Base-by-base conservation (phyloP, 2,329 filamentous ascomycete genomes). In the Colletotrichum simmondsii region DNA sequence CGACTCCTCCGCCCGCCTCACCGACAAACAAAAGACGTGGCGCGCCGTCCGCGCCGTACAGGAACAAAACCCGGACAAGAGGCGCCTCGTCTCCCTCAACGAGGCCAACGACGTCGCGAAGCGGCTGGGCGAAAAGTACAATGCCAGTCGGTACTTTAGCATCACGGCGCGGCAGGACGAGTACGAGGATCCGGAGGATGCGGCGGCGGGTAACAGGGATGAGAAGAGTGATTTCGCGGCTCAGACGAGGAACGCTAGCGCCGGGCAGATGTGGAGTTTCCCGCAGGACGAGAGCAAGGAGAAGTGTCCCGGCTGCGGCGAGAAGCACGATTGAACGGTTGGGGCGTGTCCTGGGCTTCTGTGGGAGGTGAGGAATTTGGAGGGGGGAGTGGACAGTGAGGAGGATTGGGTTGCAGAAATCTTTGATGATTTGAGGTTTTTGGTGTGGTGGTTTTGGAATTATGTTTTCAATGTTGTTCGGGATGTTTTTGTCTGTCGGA, bases 21-120 rank as follows among this genome's bases (percentile, higher is more conserved):
- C 60, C 14, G 22, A 32, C 7, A 68, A 64, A 14, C 62, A 71
- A 32, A 28, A 62, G 49, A 69, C 76, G 30, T 76, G 76, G 72
- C 77, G 79, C 32, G 70, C 75, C 7, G 76, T 76, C 16, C 79
- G 77, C 77, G 75, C 77, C 8, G 54, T 78, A 3, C 71, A 79
- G 14, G 75, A 79, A 30, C 70, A 77, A 26, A 73, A 81, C 42
- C 77, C 80, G 32, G 81, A 78, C 37, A 84, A 83, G 75, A 85
- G 89, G 32, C 85, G 85, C 3, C 84, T 91, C 19, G 87, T 89
- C 62, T 88, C 85, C 73, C 81, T 90, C 60, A 85, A 86, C 77
- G 87, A 90, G 77, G 88, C 88, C 62, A 90, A 89, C 76, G 88
- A 91, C 76, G 89, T 91, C 75, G 88, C 89, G 56, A 87, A 85